These are phyloP conservation scores for Drechmeria coniospora DNA, from an alignment of 2,329 filamentous ascomycete genomes.

Conservation along the genomic window DNA sequence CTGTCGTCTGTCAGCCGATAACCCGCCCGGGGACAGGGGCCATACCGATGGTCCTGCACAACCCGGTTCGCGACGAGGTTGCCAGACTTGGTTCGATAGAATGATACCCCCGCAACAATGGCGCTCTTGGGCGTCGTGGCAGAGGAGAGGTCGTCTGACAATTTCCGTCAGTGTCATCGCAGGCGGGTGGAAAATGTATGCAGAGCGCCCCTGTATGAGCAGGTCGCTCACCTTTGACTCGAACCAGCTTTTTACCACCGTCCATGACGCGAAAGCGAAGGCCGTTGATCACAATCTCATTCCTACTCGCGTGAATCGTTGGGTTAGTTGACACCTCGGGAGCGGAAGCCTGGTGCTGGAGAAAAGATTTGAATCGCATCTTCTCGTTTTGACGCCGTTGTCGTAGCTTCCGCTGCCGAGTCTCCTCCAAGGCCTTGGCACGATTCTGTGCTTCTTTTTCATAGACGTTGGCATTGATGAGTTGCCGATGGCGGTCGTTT, in stretches of 20 bases:
- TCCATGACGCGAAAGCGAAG: slow-evolving; percentile 59
- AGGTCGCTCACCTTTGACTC: slow-evolving; percentile 43
- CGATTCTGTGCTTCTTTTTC: slow-evolving; percentile 57
- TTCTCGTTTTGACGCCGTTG: slow-evolving; percentile 43
- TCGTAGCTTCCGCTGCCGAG: slow-evolving; percentile 39
- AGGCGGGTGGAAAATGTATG: no score
- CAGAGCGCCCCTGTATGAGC: background rate
- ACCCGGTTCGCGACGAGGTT: slow-evolving; percentile 69
- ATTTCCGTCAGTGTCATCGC: no score
- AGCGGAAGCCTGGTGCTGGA: slow-evolving; percentile 13
- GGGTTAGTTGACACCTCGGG: slow-evolving; percentile 9
- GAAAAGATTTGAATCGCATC: slow-evolving; percentile 30
- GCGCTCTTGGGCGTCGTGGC: slow-evolving; percentile 61
- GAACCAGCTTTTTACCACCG: slow-evolving; percentile 70
- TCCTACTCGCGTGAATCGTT: slow-evolving; percentile 18
- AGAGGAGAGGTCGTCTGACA: slow-evolving; percentile 41
- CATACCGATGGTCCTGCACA: slow-evolving; percentile 62
- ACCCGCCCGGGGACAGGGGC: slow-evolving; percentile 10
- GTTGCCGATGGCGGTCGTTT: slow-evolving; percentile 61
- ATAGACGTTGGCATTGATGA: slow-evolving; percentile 69
- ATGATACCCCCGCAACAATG: slow-evolving; percentile 61
- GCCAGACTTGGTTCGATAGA: slow-evolving; percentile 73
- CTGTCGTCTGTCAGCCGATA: slow-evolving; percentile 27
- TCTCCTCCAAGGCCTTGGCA: slow-evolving; percentile 57
- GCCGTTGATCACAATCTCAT: slow-evolving; percentile 55